phyloP scores from a whole-genome alignment of 2,329 filamentous ascomycete genomes.

The Ceratocystis harringtonii region DNA sequence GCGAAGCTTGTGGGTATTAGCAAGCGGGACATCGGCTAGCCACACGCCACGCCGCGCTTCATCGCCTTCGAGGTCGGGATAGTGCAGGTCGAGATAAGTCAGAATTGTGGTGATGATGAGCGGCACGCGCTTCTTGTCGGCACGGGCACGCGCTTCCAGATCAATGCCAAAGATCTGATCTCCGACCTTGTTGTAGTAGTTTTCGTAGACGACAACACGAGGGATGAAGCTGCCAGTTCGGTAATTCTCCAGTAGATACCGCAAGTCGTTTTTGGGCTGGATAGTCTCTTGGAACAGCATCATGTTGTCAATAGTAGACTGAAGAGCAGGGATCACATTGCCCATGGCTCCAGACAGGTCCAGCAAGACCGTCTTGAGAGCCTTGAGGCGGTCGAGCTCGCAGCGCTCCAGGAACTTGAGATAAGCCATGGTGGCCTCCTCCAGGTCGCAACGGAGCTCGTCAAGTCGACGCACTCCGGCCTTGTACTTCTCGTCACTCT shows the following conservation, averaged over 20 bases:
- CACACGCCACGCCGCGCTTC: constrained; percentile 85
- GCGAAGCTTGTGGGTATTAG: constrained; percentile 71
- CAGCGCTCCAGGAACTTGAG: constrained; percentile 94
- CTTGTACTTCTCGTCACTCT: constrained; percentile 92
- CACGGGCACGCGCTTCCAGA: constrained; percentile 82
- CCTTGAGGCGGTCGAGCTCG: constrained; percentile 88
- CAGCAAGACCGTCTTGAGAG: constrained; percentile 93
- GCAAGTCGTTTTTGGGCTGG: constrained; percentile 77
- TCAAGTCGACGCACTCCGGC: constrained; percentile 72
- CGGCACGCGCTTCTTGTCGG: constrained; percentile 90
- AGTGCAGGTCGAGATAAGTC: constrained; percentile 91
- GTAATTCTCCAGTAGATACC: constrained; percentile 93
- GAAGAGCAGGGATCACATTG: constrained; percentile 92
- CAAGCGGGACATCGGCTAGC: constrained; percentile 80
- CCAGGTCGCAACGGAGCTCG: constrained; percentile 79
- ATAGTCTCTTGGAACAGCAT: constrained; percentile 98
- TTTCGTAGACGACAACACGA: constrained; percentile 86
- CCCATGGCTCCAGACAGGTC: constrained; percentile 96
- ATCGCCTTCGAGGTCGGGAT: constrained; percentile 92
- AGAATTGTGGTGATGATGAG: constrained; percentile 82
- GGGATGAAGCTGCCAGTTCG: constrained; percentile 86
- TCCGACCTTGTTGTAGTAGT: constrained; percentile 97
- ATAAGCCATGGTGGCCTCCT: constrained; percentile 85
- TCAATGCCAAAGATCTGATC: constrained; percentile 97
- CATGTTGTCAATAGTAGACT: constrained; percentile 95